These are phyloP conservation scores for Penicillium aurantiogriseum DNA, from an alignment of 2,329 filamentous ascomycete species.

Conservation along the genomic window DNA sequence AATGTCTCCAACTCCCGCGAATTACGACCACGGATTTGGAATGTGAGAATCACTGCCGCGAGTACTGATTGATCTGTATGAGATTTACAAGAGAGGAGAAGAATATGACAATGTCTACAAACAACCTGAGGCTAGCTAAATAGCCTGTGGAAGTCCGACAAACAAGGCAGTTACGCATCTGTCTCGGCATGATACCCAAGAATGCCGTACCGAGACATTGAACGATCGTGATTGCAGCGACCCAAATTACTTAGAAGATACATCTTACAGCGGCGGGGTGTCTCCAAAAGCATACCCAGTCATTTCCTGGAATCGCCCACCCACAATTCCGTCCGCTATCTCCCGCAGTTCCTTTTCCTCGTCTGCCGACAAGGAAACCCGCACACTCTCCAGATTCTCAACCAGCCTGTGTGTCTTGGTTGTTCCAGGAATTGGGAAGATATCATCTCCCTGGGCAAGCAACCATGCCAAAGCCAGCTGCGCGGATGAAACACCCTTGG, in stretches of 20 bases:
- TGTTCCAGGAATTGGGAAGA: neutral
- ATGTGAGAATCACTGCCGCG: no score
- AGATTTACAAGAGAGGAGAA: no score
- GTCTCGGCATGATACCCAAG: neutral
- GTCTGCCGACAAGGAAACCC: neutral
- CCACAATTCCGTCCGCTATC: neutral
- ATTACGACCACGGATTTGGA: no score
- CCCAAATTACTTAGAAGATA: neutral
- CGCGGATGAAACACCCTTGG: neutral
- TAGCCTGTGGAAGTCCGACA: no score
- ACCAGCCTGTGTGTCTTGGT: neutral
- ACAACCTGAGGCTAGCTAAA: no score
- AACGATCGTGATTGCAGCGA: neutral
- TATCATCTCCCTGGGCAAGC: neutral
- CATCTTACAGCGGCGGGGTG: neutral
- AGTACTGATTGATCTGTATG: no score
- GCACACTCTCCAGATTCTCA: neutral
- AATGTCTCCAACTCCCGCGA: no score
- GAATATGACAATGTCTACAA: no score
- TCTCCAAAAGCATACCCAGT: neutral
- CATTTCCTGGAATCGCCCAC: neutral
- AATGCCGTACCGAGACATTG: neutral
- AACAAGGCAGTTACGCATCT: neutral
- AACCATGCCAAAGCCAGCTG: neutral
- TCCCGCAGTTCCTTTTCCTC: neutral